Evolutionary conservation across 2,329 filamentous ascomycete species (phyloP), one percentile per base, ranked within the genome.

Genomic region (Dryadomyces quercivorus): DNA sequence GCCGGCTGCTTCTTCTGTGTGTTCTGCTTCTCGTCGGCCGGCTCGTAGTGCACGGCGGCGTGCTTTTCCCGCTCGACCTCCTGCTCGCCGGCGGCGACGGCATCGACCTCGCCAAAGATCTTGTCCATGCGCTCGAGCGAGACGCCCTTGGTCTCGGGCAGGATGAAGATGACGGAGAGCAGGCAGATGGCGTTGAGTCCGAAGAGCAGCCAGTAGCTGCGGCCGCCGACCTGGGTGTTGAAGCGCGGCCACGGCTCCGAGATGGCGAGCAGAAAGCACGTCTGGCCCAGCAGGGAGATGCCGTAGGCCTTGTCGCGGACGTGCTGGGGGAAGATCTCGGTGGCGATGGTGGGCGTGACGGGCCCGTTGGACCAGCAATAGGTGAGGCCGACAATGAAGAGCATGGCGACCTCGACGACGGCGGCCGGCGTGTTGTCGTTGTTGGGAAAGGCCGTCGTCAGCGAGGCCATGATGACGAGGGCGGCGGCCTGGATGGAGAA

Each of bases 321-420:
- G 16, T 53, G 36, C 9, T 53, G 52, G 1, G 52, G 52, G n/a
- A 53, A 53, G 26, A 53, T 53, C 36, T 53, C 52, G 18, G 52
- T 49, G 52, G 52, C 52, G 15, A 53, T 13, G 3, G 52, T 46
- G 1, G 52, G 52, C 20, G 52, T 9, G 5, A 53, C 45, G 20
- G 52, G 52, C 1, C 52, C 52, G 38, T 53, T 53, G 21, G 52
- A 53, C 52, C 52, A 53, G 45, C 68, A 69, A 59, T 72, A 72
- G 1, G 68, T 70, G 36, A 72, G 57, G 0, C 69, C 69, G 20
- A 71, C 68, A 49, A 71, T 68, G 57, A 72, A 72, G 2, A 72
- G 57, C 67, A 72, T 71, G 5, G 67, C 68, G 12, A 72, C 62
- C 51, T 71, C 69, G 0, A 63, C 67, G 1, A 71, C 62, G 5